Percentiles rank a stretch among this genome's conserved stretches.
Conservation (phyloP, 371 early-diverging fungal species). For the Sporodiniella umbellata region DNA sequence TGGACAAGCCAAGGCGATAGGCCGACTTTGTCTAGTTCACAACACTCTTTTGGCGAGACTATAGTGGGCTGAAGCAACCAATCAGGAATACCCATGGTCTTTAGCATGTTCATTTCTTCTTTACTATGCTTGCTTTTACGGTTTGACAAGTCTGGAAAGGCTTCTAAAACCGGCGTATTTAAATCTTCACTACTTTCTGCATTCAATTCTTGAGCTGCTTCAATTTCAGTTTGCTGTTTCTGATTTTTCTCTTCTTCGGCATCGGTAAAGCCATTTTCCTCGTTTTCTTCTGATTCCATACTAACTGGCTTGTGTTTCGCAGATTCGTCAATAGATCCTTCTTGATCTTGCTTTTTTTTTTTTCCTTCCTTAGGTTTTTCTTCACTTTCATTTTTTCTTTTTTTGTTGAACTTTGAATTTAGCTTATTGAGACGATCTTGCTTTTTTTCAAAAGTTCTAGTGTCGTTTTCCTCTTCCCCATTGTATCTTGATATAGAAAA, state of each 20-base stretch:
- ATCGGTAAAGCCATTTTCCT: neutral
- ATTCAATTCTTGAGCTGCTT: conserved; percentile 1
- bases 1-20: conserved; percentile 58
- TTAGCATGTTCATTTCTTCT: conserved; percentile 31
- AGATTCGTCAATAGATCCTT: neutral
- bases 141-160: conserved; percentile 37
- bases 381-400: conserved; percentile 15
- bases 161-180: conserved; percentile 26
- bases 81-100: conserved; percentile 74
- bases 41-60: conserved; percentile 58
- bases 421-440: conserved; percentile 24
- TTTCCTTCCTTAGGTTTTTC: neutral
- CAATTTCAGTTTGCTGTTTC: neutral
- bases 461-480: conserved; percentile 25
- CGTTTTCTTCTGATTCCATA: neutral
- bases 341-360: conserved; percentile 4
- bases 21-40: conserved; percentile 46
- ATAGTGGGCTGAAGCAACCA: conserved; percentile 82
- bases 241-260: conserved; percentile 9
- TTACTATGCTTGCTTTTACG: conserved; percentile 28
- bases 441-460: conserved; percentile 21
- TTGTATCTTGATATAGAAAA: conserved; percentile 34
- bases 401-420: conserved; percentile 16
- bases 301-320: neutral
- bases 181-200: conserved; percentile 10